These are phyloP conservation scores for Helotiales sp. DNA, from an alignment of 2,329 filamentous ascomycete species.

Conservation along the genomic window DNA sequence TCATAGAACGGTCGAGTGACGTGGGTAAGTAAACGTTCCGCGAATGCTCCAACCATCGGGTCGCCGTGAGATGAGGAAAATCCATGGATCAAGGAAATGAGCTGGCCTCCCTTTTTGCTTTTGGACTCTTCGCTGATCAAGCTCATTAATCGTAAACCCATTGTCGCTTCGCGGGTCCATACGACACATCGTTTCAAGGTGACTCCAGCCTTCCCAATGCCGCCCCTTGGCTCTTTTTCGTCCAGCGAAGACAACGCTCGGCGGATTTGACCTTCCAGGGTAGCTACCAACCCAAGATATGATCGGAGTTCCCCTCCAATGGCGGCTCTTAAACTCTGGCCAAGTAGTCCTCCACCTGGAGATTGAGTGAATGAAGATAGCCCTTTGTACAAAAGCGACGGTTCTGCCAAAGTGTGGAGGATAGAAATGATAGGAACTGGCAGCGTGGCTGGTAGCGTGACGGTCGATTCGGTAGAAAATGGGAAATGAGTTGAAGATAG, in stretches of 20 bases:
- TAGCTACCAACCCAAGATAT: slow-evolving; percentile 89
- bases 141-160: slow-evolving; percentile 92
- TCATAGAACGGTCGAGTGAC: slow-evolving; percentile 96
- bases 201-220: slow-evolving; percentile 84
- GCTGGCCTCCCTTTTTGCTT: slow-evolving; percentile 82
- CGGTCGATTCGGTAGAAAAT: slow-evolving; percentile 70
- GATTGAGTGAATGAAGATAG: slow-evolving; percentile 83
- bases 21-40: slow-evolving; percentile 82
- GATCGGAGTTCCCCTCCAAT: slow-evolving; percentile 84
- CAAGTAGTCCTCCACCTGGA: slow-evolving; percentile 81
- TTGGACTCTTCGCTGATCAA: slow-evolving; percentile 91
- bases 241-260: slow-evolving; percentile 78
- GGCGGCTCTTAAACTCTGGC: slow-evolving; percentile 88
- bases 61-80: slow-evolving; percentile 95
- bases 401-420: slow-evolving; percentile 88
- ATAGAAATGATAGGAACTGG: slow-evolving; percentile 86
- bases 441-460: slow-evolving; percentile 79
- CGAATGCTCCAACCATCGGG: slow-evolving; percentile 91
- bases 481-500: slow-evolving; percentile 84
- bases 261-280: slow-evolving; percentile 89
- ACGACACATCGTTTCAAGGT: slow-evolving; percentile 95
- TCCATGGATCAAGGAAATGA: slow-evolving; percentile 91
- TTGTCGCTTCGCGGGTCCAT: slow-evolving; percentile 96
- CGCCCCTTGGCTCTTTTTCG: slow-evolving; percentile 67
- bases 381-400: slow-evolving; percentile 85